Conservation (phyloP, 305 asterid species). For the Fraxinus albicans region DNA sequence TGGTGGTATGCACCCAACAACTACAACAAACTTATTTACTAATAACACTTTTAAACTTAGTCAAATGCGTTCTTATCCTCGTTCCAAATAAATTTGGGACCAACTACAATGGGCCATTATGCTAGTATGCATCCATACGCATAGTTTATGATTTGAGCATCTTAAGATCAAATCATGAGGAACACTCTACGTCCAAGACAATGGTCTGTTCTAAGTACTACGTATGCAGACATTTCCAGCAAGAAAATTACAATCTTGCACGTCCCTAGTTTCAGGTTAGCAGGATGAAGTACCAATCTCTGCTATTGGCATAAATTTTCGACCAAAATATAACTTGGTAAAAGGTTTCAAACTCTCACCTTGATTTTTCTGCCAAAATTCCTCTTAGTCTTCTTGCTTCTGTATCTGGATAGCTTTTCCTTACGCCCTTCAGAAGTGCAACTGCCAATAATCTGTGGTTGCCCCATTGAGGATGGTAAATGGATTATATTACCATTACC, state of each 20-base stretch:
- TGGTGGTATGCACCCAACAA: not conserved
- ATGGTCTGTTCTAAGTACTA: not conserved
- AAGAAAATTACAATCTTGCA: not conserved
- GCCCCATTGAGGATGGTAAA: constrained; percentile 36
- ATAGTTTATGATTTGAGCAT: not conserved
- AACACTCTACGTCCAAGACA: not conserved
- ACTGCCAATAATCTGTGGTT: constrained; percentile 27
- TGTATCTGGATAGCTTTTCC: constrained; percentile 46
- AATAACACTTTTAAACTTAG: not conserved
- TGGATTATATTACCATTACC: constrained; percentile 37
- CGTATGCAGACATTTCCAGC: not conserved
- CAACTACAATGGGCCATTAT: not conserved
- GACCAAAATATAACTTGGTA: constrained; percentile 4
- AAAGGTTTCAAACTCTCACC: constrained; percentile 39
- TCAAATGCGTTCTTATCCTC: not conserved
- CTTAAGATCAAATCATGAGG: not conserved
- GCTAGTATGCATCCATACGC: not conserved
- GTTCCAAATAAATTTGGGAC: not conserved
- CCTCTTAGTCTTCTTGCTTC: constrained; percentile 49
- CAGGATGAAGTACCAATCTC: not conserved
- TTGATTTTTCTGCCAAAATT: constrained; percentile 60
- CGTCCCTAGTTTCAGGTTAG: not conserved
- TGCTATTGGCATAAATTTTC: not conserved
- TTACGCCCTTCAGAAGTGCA: constrained; percentile 35
- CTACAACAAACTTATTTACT: not conserved